Evolutionary conservation across 2,329 filamentous ascomycete species (phyloP).

Genomic region (Tetracladium maxilliforme): DNA sequence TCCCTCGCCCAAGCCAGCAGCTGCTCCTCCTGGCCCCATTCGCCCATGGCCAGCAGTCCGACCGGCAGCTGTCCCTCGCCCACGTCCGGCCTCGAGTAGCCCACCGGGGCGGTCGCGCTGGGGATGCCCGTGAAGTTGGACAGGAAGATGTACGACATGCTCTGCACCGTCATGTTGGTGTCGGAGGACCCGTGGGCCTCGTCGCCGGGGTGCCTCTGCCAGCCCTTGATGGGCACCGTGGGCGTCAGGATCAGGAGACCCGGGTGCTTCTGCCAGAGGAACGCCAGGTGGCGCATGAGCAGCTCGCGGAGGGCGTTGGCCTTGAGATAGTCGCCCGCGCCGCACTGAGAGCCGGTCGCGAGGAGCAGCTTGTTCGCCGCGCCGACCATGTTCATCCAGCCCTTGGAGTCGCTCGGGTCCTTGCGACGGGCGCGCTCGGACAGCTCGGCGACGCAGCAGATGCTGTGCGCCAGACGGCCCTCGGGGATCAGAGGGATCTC

Average conservation of each 20-base stretch:
- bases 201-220: conserved; percentile 45
- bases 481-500: conserved; percentile 51
- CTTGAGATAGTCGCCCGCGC: conserved; percentile 55
- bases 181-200: conserved; percentile 61
- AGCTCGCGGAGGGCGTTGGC: conserved; percentile 60
- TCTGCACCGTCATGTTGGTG: conserved; percentile 55
- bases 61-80: conserved; percentile 45
- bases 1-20: conserved; percentile 45
- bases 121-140: conserved; percentile 74
- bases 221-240: conserved; percentile 62
- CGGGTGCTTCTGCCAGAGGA: conserved; percentile 49
- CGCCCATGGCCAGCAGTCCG: conserved; percentile 46
- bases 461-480: conserved; percentile 62
- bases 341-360: conserved; percentile 45
- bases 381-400: conserved; percentile 41
- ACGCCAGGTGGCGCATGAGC: conserved; percentile 65
- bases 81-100: conserved; percentile 38
- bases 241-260: conserved; percentile 69
- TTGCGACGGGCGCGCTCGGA: conserved; percentile 28
- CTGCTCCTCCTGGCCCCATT: conserved; percentile 53
- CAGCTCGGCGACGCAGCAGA: conserved; percentile 64
- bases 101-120: conserved; percentile 59
- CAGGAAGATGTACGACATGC: conserved; percentile 77
- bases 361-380: conserved; percentile 58
- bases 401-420: conserved; percentile 18